Evolutionary conservation across 1,139 yeast species (phyloP).

Genomic region (Pichia sp.): DNA sequence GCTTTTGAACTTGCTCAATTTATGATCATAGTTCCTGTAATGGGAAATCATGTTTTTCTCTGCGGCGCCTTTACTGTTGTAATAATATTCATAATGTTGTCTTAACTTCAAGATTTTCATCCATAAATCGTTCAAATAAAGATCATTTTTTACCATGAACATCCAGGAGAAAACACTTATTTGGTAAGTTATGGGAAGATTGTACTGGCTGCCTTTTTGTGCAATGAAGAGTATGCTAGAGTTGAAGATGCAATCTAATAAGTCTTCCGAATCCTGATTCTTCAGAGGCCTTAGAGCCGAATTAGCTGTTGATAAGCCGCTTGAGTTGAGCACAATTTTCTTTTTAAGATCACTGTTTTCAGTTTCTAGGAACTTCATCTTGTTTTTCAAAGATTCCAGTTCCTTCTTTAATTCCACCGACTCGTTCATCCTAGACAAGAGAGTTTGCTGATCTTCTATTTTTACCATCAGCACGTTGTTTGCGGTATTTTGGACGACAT

Average conservation of each 20-base stretch:
- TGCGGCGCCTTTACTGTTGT: slow-evolving; percentile 29
- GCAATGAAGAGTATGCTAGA: slow-evolving; percentile 49
- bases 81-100: slow-evolving; percentile 38
- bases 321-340: slow-evolving; percentile 3
- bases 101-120: slow-evolving; percentile 46
- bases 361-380: slow-evolving; percentile 28
- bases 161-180: slow-evolving; percentile 50
- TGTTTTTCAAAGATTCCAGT: slow-evolving; percentile 21
- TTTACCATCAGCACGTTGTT: background rate
- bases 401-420: slow-evolving; percentile 11
- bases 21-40: slow-evolving; percentile 29
- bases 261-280: slow-evolving; percentile 21
- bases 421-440: background rate
- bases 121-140: slow-evolving; percentile 48
- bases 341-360: slow-evolving; percentile 27
- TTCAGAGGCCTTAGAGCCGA: background rate
- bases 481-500: background rate
- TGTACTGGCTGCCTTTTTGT: slow-evolving; percentile 35
- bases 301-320: background rate
- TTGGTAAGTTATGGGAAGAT: slow-evolving; percentile 43
- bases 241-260: slow-evolving; percentile 42
- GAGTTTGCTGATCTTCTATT: background rate
- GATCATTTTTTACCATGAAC: slow-evolving; percentile 50
- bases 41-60: slow-evolving; percentile 26
- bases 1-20: slow-evolving; percentile 22